Percentiles rank a stretch among this genome's conserved stretches.
phyloP scores from a whole-genome alignment of 1,139 yeast genomes.

The Blastobotrys indianensis region DNA sequence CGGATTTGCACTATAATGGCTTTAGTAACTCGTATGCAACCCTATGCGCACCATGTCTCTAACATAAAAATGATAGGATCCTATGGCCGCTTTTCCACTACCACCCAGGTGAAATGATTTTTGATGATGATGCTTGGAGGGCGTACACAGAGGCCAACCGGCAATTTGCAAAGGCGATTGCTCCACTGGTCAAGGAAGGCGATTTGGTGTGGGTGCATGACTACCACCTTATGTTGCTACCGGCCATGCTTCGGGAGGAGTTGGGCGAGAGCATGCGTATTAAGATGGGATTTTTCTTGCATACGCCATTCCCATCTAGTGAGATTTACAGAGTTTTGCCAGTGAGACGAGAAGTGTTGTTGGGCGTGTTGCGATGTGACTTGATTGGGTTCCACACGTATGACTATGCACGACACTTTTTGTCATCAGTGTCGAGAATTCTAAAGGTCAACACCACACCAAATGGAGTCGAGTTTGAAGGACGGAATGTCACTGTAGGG shows the following conservation, averaged over 20 bases:
- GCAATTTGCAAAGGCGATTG: conserved; percentile 70
- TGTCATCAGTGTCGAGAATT: conserved; percentile 85
- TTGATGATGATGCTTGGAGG: conserved; percentile 97
- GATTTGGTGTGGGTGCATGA: conserved; percentile 98
- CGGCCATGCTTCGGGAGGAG: conserved; percentile 75
- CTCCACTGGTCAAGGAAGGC: conserved; percentile 65
- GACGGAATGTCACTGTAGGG: conserved; percentile 77
- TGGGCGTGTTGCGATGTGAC: conserved; percentile 91
- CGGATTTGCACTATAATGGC: conserved; percentile 95
- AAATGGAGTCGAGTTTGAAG: conserved; percentile 78
- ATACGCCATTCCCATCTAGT: conserved; percentile 96
- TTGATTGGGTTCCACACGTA: conserved; percentile 98
- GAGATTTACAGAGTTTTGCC: conserved; percentile 95
- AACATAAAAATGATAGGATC: conserved; percentile 35
- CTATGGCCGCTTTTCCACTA: conserved; percentile 98
- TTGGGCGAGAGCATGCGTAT: conserved; percentile 51
- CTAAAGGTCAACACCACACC: conserved; percentile 81
- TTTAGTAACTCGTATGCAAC: conserved; percentile 57
- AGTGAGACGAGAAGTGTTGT: conserved; percentile 84
- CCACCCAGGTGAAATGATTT: conserved; percentile 98
- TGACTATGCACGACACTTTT: conserved; percentile 96
- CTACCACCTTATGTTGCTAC: conserved; percentile 91
- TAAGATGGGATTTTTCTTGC: conserved; percentile 86
- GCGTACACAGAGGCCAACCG: conserved; percentile 94
- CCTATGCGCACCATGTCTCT: conserved; percentile 25